These are phyloP conservation scores for Leccinum uliginosum DNA, from an alignment of 768 basidiomycete genomes.

Conservation along the genomic window DNA sequence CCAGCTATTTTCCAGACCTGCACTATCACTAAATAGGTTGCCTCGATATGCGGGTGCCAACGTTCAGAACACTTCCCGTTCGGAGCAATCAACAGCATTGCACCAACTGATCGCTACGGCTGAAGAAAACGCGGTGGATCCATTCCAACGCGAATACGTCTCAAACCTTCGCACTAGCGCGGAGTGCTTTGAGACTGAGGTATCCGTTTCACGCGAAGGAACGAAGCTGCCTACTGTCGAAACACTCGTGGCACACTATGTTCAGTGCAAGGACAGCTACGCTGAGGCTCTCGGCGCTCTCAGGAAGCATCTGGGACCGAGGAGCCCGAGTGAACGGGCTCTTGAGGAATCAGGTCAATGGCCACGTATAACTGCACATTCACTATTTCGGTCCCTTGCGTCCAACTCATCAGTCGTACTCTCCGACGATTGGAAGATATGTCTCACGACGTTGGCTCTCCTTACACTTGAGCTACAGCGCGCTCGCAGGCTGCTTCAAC, in stretches of 20 bases:
- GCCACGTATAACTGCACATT: slow-evolving; percentile 33
- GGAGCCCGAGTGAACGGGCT: slow-evolving; percentile 7
- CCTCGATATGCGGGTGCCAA: background rate
- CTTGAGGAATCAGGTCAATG: slow-evolving; percentile 29
- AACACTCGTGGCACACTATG: slow-evolving; percentile 10
- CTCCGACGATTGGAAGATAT: slow-evolving; percentile 27
- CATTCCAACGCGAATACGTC: slow-evolving; percentile 15
- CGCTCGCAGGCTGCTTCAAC: slow-evolving; percentile 30
- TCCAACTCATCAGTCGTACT: slow-evolving; percentile 17
- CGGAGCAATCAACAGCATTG: background rate
- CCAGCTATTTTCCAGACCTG: background rate
- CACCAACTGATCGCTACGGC: background rate
- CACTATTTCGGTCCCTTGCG: slow-evolving; percentile 30
- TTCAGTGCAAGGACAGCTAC: slow-evolving; percentile 1
- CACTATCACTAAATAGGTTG: background rate
- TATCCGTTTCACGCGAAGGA: background rate
- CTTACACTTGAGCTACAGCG: slow-evolving; percentile 34
- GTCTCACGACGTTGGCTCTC: slow-evolving; percentile 30
- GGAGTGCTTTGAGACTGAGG: slow-evolving; percentile 9
- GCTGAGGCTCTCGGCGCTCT: background rate
- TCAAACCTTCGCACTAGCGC: slow-evolving; percentile 13
- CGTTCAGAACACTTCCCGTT: background rate
- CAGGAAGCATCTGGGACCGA: slow-evolving; percentile 10
- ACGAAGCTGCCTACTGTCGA: background rate
- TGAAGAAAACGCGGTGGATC: background rate